Base-by-base conservation (phyloP, 352 stramenopile genomes). In the Phytopythium chamaehyphon region DNA sequence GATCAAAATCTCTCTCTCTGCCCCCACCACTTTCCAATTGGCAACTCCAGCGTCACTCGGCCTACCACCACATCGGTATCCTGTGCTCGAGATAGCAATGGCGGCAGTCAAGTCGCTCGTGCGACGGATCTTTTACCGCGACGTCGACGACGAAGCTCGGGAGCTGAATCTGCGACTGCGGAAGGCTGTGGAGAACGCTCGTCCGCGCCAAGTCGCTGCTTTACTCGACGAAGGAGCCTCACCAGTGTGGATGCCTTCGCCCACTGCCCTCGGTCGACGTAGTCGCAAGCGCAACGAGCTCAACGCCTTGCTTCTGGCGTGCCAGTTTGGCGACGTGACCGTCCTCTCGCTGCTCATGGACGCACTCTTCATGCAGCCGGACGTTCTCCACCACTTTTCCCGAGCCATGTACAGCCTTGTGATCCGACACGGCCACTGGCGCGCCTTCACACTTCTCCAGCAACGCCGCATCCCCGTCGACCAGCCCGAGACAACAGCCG, bases 371-470 rank as follows among this genome's bases (percentile, higher is more conserved):
- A 49, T 67, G 11, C 58, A 76, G n/a, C 66, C 64, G 9, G 49
- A 73, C 48, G 51, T 77, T 3, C 64, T 88, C 6, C 16, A 45
- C 0, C 56, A 71, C 40, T 90, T 80, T 59, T 78, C 73, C 5
- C 62, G 66, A 19, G 69, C 71, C 26, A 88, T 90, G 76, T 88
- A 88, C 61, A 79, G 64, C 55, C 56, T 87, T 11, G 72, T 79
- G 40, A 86, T 90, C 46, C 76, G 68, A 5, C 62, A 69, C 37
- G 71, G 51, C 38, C 70, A 88, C 46, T 90, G 73, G 73, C 62
- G 80, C 35, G 64, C 69, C n/a, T 90, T 90, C 52, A 62, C 71
- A 26, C 47, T 59, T 18, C 64, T 90, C 15, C 56, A 78, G 19
- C 59, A 88, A 43, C 72, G 79, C 24, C 54, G 49, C 12, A 46